phyloP scores from a whole-genome alignment of 495 filamentous ascomycete species.

The Paragyromitra xinjiangensis region DNA sequence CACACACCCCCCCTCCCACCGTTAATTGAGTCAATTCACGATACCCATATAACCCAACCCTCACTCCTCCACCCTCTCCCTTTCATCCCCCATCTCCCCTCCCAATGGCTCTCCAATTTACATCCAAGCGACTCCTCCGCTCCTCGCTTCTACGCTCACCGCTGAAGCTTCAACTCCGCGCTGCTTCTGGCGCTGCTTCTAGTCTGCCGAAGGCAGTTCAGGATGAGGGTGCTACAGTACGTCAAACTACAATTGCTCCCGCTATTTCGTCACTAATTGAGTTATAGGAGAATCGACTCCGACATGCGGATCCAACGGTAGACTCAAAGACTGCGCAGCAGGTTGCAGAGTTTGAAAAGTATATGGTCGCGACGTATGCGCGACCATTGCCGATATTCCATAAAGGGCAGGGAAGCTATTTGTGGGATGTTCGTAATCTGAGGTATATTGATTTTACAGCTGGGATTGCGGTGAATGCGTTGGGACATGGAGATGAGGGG shows the following conservation, averaged over 20 bases:
- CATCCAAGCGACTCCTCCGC: conserved; percentile 17
- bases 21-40: conserved; percentile 13
- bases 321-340: conserved; percentile 81
- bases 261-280: conserved; percentile 11
- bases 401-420: conserved; percentile 81
- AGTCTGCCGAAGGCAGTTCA: conserved; percentile 31
- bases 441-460: conserved; percentile 93
- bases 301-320: conserved; percentile 78
- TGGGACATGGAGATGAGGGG: conserved; percentile 86
- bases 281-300: conserved; percentile 67
- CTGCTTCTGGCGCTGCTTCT: conserved; percentile 7
- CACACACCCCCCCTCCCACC: neutral
- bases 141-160: conserved; percentile 28
- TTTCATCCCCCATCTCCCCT: neutral
- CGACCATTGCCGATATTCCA: conserved; percentile 90
- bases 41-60: neutral
- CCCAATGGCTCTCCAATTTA: conserved; percentile 34
- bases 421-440: conserved; percentile 89
- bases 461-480: conserved; percentile 92
- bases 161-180: neutral
- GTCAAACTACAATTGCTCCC: neutral
- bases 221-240: conserved; percentile 35
- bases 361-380: conserved; percentile 94
- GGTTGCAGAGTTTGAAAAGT: conserved; percentile 75
- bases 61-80: neutral